Percentiles rank a stretch among this genome's conserved stretches.
phyloP scores from a whole-genome alignment of 2,329 filamentous ascomycete species.

The Cordyceps cateniannulata region DNA sequence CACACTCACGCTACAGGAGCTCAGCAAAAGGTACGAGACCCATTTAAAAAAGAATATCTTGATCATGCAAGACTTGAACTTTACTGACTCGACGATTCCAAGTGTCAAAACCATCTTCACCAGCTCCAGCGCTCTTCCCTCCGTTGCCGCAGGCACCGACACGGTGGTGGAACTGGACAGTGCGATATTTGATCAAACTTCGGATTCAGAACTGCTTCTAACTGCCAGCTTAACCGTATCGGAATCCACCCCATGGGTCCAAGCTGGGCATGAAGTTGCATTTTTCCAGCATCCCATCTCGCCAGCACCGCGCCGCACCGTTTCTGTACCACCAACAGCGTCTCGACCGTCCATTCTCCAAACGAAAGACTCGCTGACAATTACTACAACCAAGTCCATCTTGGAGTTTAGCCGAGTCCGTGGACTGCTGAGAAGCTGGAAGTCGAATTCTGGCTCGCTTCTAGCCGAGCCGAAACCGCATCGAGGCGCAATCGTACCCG shows the following conservation, averaged over 20 bases:
- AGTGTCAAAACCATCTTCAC: not conserved
- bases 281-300: not conserved
- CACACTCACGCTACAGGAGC: not conserved
- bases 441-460: not conserved
- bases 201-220: not conserved
- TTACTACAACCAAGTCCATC: not conserved
- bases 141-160: not conserved
- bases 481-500: not conserved
- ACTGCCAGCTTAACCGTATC: not conserved
- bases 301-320: not conserved
- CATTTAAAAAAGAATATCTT: too few relatives aligned
- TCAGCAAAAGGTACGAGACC: not conserved
- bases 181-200: not conserved
- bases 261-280: not conserved
- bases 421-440: not conserved
- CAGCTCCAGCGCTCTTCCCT: not conserved
- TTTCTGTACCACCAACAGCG: too few relatives aligned
- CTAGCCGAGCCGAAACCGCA: not conserved
- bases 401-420: not conserved
- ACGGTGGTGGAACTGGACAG: not conserved
- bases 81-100: not conserved
- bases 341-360: too few relatives aligned
- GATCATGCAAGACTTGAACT: not conserved
- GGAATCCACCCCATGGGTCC: not conserved
- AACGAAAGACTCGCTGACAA: not conserved